Evolutionary conservation across 2,329 filamentous ascomycete genomes (phyloP).

Genomic region (Leptographium lundbergii): DNA sequence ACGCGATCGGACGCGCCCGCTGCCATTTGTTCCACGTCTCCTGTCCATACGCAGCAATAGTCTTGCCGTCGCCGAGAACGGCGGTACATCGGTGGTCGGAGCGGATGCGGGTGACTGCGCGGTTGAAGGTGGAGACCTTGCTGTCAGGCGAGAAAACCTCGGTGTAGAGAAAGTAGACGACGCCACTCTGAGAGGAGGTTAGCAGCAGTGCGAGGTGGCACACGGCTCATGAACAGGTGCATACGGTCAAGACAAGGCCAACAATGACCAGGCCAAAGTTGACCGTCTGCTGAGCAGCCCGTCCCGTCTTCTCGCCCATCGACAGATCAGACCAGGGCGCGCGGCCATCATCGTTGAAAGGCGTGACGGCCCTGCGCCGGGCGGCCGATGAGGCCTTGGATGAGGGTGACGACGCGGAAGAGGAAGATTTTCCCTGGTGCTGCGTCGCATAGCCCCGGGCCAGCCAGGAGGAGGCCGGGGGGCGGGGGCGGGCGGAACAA

Average conservation of each 20-base stretch:
- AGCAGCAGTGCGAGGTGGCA: neutral
- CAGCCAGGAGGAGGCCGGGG: neutral
- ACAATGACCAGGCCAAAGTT: conserved; percentile 69
- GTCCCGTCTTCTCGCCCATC: conserved; percentile 61
- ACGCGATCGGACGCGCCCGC: conserved; percentile 49
- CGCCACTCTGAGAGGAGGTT: conserved; percentile 45
- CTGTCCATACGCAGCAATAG: conserved; percentile 74
- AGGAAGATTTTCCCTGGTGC: conserved; percentile 25
- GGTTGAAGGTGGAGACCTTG: conserved; percentile 80
- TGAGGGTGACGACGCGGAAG: conserved; percentile 1
- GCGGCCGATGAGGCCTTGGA: conserved; percentile 25
- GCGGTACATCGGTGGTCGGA: conserved; percentile 57
- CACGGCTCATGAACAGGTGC: conserved; percentile 12
- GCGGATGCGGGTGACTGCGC: conserved; percentile 68
- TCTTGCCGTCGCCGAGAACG: conserved; percentile 59
- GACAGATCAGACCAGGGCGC: conserved; percentile 73
- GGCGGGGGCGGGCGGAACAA: conserved; percentile 1
- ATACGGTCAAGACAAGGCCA: conserved; percentile 64
- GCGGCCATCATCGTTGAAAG: conserved; percentile 74
- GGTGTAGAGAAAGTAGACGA: conserved; percentile 64
- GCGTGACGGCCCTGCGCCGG: conserved; percentile 59
- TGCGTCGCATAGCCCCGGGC: conserved; percentile 42
- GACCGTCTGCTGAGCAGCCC: conserved; percentile 81
- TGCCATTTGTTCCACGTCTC: conserved; percentile 74
- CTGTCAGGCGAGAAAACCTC: conserved; percentile 79